Percentiles rank a stretch among this genome's conserved stretches.
phyloP scores from a whole-genome alignment of 169 alveolate genomes.

The Fabrea salina region DNA sequence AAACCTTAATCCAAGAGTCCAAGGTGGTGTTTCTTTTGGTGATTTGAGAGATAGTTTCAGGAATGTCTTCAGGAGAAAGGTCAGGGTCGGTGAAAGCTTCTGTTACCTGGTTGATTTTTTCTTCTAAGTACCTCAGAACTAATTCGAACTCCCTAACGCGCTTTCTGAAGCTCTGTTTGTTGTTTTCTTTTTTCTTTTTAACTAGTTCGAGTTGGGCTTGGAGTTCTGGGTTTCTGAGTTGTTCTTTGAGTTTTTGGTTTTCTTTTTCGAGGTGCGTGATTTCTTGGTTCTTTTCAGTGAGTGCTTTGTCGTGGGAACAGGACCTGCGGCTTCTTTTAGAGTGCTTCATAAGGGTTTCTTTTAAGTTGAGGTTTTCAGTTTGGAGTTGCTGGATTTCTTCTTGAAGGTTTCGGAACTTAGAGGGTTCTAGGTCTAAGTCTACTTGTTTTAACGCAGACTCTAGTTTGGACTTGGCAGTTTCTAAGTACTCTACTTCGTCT shows the following conservation, averaged over 20 bases:
- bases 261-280: conserved; percentile 3
- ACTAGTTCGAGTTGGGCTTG: background rate
- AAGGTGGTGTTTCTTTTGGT: background rate
- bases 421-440: too few relatives aligned
- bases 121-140: conserved; percentile 31
- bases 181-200: conserved; percentile 3
- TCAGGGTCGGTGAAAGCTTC: background rate
- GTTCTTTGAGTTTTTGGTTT: background rate
- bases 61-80: background rate
- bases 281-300: background rate
- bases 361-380: too few relatives aligned
- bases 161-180: background rate
- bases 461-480: too few relatives aligned
- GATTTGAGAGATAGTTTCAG: background rate
- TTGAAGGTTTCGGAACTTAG: too few relatives aligned
- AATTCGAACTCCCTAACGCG: conserved; percentile 26
- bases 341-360: too few relatives aligned
- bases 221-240: background rate
- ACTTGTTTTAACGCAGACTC: too few relatives aligned
- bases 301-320: background rate
- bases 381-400: too few relatives aligned
- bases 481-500: too few relatives aligned
- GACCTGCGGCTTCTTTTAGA: background rate
- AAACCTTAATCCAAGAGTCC: background rate
- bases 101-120: background rate